Evolutionary conservation across 805 yeast species (phyloP).

Genomic region (Starmerella vaccinii): DNA sequence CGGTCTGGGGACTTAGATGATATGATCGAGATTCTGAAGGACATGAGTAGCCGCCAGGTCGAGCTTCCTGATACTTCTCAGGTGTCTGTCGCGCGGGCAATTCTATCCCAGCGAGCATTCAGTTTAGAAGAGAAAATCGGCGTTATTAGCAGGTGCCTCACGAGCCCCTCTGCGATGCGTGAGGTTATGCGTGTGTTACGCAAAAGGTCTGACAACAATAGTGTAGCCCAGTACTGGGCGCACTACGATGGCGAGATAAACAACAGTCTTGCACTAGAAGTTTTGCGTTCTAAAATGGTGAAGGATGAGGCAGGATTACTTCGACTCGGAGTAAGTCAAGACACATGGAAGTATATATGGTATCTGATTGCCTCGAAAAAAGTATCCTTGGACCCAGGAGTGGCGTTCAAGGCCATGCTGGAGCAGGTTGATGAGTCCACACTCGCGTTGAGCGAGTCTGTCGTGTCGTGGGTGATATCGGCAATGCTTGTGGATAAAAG

Average conservation of each 20-base stretch:
- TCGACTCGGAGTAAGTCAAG: slow-evolving; percentile 6
- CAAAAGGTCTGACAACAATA: neutral
- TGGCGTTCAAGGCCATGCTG: neutral
- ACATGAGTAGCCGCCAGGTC: neutral
- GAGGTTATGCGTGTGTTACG: neutral
- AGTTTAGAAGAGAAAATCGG: neutral
- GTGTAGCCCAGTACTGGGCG: neutral
- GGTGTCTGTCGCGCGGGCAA: neutral
- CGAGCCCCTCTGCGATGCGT: neutral
- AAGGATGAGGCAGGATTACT: neutral
- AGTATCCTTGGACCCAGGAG: neutral
- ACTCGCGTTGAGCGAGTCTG: neutral
- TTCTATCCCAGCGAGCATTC: neutral
- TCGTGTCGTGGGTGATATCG: neutral
- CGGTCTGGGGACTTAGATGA: slow-evolving; percentile 1
- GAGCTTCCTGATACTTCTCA: neutral
- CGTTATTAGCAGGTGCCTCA: neutral
- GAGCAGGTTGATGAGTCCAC: neutral
- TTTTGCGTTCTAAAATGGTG: slow-evolving; percentile 1
- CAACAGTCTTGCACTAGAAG: slow-evolving; percentile 5
- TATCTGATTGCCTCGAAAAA: neutral
- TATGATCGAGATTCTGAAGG: slow-evolving; percentile 13
- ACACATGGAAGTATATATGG: slow-evolving; percentile 2
- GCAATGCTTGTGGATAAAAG: neutral
- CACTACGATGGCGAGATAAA: neutral